Conservation (phyloP, 257 asterid genomes). For the Nicotiana benthamiana region DNA sequence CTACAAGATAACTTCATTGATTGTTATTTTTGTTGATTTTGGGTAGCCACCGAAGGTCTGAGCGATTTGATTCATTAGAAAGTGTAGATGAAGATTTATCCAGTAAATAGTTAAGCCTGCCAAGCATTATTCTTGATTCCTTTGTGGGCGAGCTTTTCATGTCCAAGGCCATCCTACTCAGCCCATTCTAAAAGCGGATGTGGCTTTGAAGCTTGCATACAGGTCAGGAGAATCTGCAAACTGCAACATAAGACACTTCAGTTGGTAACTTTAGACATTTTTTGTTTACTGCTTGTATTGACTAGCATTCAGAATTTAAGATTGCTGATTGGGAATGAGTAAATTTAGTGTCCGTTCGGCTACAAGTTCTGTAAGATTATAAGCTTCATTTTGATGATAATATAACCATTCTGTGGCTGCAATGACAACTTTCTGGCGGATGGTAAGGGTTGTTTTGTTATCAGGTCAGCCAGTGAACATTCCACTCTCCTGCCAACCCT, state of each 20-base stretch:
- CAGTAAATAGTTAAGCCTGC: background rate
- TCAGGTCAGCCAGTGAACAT: too few relatives aligned
- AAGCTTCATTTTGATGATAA: background rate
- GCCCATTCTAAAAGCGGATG: background rate
- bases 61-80: background rate
- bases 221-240: background rate
- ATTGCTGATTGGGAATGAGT: background rate
- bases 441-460: too few relatives aligned
- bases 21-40: background rate
- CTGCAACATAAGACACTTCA: conserved; percentile 6
- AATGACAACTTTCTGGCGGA: too few relatives aligned
- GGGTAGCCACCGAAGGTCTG: conserved; percentile 29
- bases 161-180: background rate
- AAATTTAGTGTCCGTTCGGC: background rate
- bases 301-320: conserved; percentile 3
- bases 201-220: background rate
- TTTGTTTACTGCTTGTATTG: conserved; percentile 6
- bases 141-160: conserved; percentile 2
- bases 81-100: background rate
- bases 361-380: background rate
- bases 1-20: too few relatives aligned
- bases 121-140: conserved; percentile 1
- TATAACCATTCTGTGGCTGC: too few relatives aligned
- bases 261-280: conserved; percentile 11
- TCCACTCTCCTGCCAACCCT: too few relatives aligned